Base-by-base conservation (phyloP, 2,329 filamentous ascomycete species). In the Aureobasidium sp. region DNA sequence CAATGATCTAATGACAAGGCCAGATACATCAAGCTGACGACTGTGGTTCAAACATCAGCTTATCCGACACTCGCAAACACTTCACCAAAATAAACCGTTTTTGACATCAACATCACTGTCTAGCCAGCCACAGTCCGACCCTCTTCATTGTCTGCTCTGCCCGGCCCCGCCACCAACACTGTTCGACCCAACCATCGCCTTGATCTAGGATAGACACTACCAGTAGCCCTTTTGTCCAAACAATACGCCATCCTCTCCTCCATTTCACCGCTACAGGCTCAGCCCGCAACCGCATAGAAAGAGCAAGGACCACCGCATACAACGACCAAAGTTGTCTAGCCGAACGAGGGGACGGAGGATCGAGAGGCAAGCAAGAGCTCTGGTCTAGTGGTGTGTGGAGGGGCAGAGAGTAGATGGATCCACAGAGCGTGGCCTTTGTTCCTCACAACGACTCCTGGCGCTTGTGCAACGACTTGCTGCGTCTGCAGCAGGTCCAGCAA, bases 381-480 rank as follows among this genome's bases (percentile, higher is more conserved):
- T 44, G 53, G 34, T 25, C 29, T 13, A 41, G 57, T 34, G 57
- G 57, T 37, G 57, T 14, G 57, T 39, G 57, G 45, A 41, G 57
- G 54, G 61, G 36, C 61, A 48, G 45, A 49, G 45, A 45, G 61
- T 55, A 53, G 45, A 86, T 86, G 84, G 84, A 86, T 79, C 81
- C 83, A 66, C 82, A 85, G 75, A 85, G 75, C 67, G 73, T 80
- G 72, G 78, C 80, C 63, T 85, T 86, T 74, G 83, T 82, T 66
- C 85, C 84, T 44, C 69, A 68, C 61, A 59, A 16, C 76, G 84
- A 87, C 72, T 76, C 84, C 69, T 54, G 85, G 84, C 81, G 83
- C 66, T 74, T 87, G 64, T 82, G 86, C 67, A 80, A 81, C 71
- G 84, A 86, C 65, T 77, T 87, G 70, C 81, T 82, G 67, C 80